Conservation (phyloP, 768 basidiomycete genomes). For the Termitomyces sp. region DNA sequence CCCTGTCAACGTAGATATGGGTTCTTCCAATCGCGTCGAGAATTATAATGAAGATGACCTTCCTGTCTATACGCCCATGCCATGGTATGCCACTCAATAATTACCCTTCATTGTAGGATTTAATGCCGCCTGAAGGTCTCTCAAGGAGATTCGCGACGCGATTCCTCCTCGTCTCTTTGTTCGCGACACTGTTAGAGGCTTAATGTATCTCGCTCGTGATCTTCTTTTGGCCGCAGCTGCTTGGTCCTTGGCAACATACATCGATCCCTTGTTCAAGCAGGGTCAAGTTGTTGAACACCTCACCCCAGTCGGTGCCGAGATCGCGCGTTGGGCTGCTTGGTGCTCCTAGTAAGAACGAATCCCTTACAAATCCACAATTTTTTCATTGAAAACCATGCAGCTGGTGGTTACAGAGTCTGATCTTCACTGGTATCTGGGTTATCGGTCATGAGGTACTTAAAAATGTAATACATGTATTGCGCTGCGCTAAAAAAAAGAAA, state of each 20-base stretch:
- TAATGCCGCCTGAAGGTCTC: constrained; percentile 25
- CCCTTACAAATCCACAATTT: not conserved
- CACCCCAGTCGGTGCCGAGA: constrained; percentile 29
- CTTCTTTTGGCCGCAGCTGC: constrained; percentile 32
- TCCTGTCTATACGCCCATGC: constrained; percentile 38
- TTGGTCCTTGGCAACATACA: constrained; percentile 37
- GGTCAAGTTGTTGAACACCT: constrained; percentile 16
- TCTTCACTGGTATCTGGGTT: constrained; percentile 53
- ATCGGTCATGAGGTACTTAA: constrained; percentile 46
- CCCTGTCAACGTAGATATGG: constrained; percentile 11
- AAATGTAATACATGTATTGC: not conserved
- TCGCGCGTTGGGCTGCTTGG: constrained; percentile 38
- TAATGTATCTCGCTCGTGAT: constrained; percentile 42
- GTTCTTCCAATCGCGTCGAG: constrained; percentile 6
- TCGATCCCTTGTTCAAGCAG: constrained; percentile 35
- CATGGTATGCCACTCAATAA: constrained; percentile 28
- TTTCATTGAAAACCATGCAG: constrained; percentile 17
- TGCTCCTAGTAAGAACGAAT: constrained; percentile 33
- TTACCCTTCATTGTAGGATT: not conserved
- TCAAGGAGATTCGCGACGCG: constrained; percentile 43
- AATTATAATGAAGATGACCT: constrained; percentile 34
- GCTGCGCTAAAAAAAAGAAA: not conserved
- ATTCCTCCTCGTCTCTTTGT: constrained; percentile 41
- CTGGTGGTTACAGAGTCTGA: constrained; percentile 58
- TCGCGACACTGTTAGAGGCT: constrained; percentile 33